Conservation (phyloP, 2,329 filamentous ascomycete species). For the Fusarium globosum region DNA sequence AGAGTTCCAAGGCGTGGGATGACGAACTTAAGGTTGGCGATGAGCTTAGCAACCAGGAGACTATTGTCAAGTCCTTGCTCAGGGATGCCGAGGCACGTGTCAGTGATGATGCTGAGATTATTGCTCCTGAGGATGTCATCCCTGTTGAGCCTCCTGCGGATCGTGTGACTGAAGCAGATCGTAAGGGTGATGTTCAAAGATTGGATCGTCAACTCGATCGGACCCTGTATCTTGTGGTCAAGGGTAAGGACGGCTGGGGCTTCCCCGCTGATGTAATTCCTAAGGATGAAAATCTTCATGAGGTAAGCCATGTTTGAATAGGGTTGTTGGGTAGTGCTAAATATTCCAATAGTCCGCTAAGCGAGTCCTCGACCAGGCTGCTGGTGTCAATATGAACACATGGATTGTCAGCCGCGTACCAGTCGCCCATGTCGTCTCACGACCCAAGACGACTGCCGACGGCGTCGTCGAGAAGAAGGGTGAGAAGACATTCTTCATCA, state of each 20-base stretch:
- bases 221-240: constrained; percentile 90
- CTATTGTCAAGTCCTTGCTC: constrained; percentile 75
- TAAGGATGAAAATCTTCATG: constrained; percentile 80
- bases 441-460: constrained; percentile 60
- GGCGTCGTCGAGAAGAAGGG: constrained; percentile 62
- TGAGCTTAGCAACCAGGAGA: constrained; percentile 70
- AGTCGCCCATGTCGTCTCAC: constrained; percentile 78
- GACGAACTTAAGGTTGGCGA: constrained; percentile 88
- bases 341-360: constrained; percentile 74
- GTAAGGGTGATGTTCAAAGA: constrained; percentile 77
- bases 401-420: constrained; percentile 95
- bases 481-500: constrained; percentile 94
- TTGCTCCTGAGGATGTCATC: constrained; percentile 68
- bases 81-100: constrained; percentile 77
- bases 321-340: neutral
- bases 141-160: constrained; percentile 76
- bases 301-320: constrained; percentile 66
- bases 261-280: constrained; percentile 81
- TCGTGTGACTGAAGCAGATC: constrained; percentile 82
- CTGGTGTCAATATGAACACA: constrained; percentile 96
- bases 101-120: constrained; percentile 69
- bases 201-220: constrained; percentile 82
- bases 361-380: constrained; percentile 79
- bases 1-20: constrained; percentile 80
- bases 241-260: constrained; percentile 79